Percentiles rank a stretch among this genome's conserved stretches.
Evolutionary conservation across 2,329 filamentous ascomycete genomes (phyloP).

Genomic region (Leptographium galeiforme): DNA sequence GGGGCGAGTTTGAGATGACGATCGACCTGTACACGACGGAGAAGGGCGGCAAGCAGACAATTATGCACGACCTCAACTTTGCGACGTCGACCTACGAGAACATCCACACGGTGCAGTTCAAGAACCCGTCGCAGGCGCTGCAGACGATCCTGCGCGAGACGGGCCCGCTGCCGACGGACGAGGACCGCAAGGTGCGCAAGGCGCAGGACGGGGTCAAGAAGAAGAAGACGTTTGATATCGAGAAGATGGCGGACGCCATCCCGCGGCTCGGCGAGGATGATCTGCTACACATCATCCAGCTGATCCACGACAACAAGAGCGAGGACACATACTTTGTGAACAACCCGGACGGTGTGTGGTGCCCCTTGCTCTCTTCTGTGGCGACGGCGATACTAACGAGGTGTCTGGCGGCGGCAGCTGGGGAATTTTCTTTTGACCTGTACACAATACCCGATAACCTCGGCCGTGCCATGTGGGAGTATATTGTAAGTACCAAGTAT

Average conservation of each 20-base stretch:
- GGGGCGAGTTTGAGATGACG: conserved; percentile 95
- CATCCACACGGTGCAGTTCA: conserved; percentile 71
- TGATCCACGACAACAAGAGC: conserved; percentile 95
- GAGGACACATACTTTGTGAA: conserved; percentile 94
- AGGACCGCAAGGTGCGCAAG: conserved; percentile 52
- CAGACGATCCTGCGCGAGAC: conserved; percentile 69
- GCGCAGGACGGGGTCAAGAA: conserved; percentile 62
- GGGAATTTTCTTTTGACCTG: conserved; percentile 95
- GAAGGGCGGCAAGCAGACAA: conserved; percentile 67
- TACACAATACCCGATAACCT: conserved; percentile 89
- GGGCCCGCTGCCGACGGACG: conserved; percentile 69
- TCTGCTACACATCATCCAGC: conserved; percentile 84
- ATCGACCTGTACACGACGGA: conserved; percentile 74
- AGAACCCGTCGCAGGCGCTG: conserved; percentile 82
- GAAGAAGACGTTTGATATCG: conserved; percentile 65
- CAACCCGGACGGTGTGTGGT: conserved; percentile 66
- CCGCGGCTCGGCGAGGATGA: conserved; percentile 88
- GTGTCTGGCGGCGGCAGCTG: conserved; percentile 37
- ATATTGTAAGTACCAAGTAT: conserved; percentile 48
- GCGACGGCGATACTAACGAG: not conserved
- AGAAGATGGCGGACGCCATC: conserved; percentile 88
- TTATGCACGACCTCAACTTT: conserved; percentile 91
- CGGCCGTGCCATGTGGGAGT: conserved; percentile 93
- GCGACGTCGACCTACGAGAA: conserved; percentile 67
- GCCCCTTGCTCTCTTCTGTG: not conserved